Evolutionary conservation across 164 flowering plant genomes (phyloP).

Genomic region (Tinospora cordifolia): DNA sequence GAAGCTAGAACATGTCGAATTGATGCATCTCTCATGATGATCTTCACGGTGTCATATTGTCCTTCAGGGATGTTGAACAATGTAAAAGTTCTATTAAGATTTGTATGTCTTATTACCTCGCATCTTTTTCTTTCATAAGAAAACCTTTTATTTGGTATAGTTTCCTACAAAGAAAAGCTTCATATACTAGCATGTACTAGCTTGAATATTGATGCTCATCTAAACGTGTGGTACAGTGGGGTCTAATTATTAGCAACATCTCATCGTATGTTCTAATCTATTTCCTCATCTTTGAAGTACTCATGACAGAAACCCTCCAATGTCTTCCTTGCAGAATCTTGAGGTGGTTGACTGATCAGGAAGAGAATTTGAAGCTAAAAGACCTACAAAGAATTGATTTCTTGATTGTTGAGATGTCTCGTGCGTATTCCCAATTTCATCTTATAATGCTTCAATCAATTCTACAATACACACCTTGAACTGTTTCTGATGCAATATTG

Average conservation of each 20-base stretch:
- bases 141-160: too few species aligned
- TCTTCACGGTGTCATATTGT: too few species aligned
- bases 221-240: too few species aligned
- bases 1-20: too few species aligned
- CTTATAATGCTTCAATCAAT: not conserved
- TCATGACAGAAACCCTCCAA: not conserved
- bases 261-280: not conserved
- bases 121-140: too few species aligned
- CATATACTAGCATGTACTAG: too few species aligned
- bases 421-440: constrained; percentile 28
- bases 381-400: constrained; percentile 35
- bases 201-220: too few species aligned
- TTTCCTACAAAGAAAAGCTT: too few species aligned
- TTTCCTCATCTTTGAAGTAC: not conserved
- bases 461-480: not conserved
- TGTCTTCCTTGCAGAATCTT: constrained; percentile 43
- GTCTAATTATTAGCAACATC: not conserved
- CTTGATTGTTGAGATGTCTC: constrained; percentile 77
- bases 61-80: too few species aligned
- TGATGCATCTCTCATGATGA: too few species aligned
- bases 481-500: not conserved
- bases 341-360: constrained; percentile 71
- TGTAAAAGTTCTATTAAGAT: too few species aligned
- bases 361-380: constrained; percentile 33
- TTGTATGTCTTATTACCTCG: too few species aligned